Base-by-base conservation (phyloP, 2,329 filamentous ascomycete species). In the Plectosphaerella plurivora region DNA sequence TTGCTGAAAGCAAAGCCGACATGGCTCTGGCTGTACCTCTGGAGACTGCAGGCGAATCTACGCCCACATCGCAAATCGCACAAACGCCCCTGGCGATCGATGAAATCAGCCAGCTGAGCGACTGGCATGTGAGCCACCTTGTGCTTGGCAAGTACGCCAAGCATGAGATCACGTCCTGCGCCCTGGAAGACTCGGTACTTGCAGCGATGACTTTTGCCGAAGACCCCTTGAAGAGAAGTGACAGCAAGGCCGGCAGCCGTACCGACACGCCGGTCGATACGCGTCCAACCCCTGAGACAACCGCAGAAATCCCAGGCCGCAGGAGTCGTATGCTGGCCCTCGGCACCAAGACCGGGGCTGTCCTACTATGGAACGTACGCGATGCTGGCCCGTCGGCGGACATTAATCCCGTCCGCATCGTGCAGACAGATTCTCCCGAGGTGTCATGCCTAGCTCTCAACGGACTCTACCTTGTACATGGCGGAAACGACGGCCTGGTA, bases 401-500 rank as follows among this genome's bases (percentile, higher is more conserved):
- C 5, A 72, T 96, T 44, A 73, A 79, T 12, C 89, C 93, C 1
- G 64, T 95, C n/a, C 85, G 91, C 25, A 77, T 88, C 49, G 92
- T 97, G 45, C 84, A 92, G 61, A 97, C 94, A 0, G 91, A 96
- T 45, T 97, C 93, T 0, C 91, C 93, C 0, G 82, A 91, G 64
- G 85, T 97, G 16, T 89, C 91, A 0, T 90, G 86, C 55, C 70
- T 99, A 15, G 94, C 88, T 6, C 68, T 96, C 46, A 91, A 91
- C 1, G 88, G 91, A 2, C 75, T 99, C 15, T 95, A 96, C 64
- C 72, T 99, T 15, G 88, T 97, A 7, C 90, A 96, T 66, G 94
- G 94, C 48, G 94, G 94, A 24, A 96, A 89, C 59, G 94, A 99
- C 69, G 93, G 94, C 1, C 81, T 97, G 3, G 93, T 96, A 5